Evolutionary conservation across 805 yeast species (phyloP).

Genomic region (Lachancea dasiensis): DNA sequence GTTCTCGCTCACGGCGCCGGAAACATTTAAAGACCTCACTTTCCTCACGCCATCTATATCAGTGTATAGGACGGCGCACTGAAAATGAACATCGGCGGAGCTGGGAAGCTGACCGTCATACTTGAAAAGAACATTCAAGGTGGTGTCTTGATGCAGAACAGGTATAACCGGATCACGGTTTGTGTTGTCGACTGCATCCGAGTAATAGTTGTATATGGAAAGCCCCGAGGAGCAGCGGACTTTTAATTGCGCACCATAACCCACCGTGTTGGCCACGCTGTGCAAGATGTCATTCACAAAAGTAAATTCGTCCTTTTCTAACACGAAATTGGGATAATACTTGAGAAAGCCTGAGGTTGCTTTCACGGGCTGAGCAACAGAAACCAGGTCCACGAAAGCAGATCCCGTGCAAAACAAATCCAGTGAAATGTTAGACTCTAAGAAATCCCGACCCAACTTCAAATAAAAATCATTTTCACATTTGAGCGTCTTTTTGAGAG

Average conservation of each 20-base stretch:
- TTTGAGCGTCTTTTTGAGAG: constrained; percentile 47
- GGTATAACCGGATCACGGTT: constrained; percentile 67
- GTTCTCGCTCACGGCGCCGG: constrained; percentile 74
- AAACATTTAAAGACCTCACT: constrained; percentile 79
- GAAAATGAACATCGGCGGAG: constrained; percentile 79
- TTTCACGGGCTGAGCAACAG: constrained; percentile 56
- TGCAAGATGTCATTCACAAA: constrained; percentile 55
- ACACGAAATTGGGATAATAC: constrained; percentile 60
- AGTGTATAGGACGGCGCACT: constrained; percentile 83
- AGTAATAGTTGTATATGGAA: constrained; percentile 71
- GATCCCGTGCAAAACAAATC: constrained; percentile 69
- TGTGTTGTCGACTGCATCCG: constrained; percentile 42
- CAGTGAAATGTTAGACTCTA: constrained; percentile 58
- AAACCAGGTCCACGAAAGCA: constrained; percentile 64
- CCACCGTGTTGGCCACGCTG: constrained; percentile 47
- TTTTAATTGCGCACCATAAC: constrained; percentile 77
- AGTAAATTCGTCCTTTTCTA: constrained; percentile 62
- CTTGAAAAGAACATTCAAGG: constrained; percentile 62
- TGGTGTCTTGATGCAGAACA: constrained; percentile 52
- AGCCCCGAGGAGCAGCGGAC: constrained; percentile 84
- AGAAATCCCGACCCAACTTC: constrained; percentile 50
- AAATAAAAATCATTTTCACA: constrained; percentile 59
- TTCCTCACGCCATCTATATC: constrained; percentile 68
- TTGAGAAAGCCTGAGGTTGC: constrained; percentile 67
- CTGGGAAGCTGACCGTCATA: constrained; percentile 67